Conservation (phyloP, 768 basidiomycete species). For the Cystoderma amianthinum region DNA sequence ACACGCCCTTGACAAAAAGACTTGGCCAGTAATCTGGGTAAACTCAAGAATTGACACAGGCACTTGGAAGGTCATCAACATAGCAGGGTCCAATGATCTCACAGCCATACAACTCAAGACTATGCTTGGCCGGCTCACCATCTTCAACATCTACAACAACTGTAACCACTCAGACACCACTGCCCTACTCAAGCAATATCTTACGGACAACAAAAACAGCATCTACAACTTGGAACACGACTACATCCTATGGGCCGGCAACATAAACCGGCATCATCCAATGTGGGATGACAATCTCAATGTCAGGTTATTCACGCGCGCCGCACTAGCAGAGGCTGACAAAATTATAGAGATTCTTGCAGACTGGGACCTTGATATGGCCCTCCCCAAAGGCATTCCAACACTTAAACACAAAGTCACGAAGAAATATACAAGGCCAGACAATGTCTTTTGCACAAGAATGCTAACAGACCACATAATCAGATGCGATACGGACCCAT, state of each 20-base stretch:
- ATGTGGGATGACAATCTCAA: conserved; percentile 23
- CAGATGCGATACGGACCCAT: conserved; percentile 15
- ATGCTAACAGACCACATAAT: conserved; percentile 9
- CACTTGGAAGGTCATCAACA: conserved; percentile 14
- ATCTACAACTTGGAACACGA: not conserved
- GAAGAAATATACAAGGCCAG: conserved; percentile 27
- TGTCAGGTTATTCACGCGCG: conserved; percentile 11
- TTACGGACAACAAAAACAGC: not conserved
- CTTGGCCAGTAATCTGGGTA: conserved; percentile 12
- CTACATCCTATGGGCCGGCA: conserved; percentile 22
- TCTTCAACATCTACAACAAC: conserved; percentile 34
- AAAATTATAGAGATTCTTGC: conserved; percentile 15
- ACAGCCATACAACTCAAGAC: conserved; percentile 14
- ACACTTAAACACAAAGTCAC: conserved; percentile 16
- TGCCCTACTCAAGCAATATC: conserved; percentile 2
- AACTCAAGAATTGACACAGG: conserved; percentile 10
- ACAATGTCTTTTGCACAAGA: conserved; percentile 29
- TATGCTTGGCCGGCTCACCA: conserved; percentile 8
- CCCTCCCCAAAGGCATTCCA: conserved; percentile 16
- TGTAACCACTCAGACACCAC: conserved; percentile 13
- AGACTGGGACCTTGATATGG: conserved; percentile 19
- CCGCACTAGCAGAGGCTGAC: conserved; percentile 12
- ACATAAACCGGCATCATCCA: conserved; percentile 35
- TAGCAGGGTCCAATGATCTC: conserved; percentile 13
- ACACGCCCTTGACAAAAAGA: not conserved